A percentile compares a stretch with the other conserved stretches of the same genome.
Conservation (phyloP, 768 basidiomycete genomes). For the Russula dissimulans region DNA sequence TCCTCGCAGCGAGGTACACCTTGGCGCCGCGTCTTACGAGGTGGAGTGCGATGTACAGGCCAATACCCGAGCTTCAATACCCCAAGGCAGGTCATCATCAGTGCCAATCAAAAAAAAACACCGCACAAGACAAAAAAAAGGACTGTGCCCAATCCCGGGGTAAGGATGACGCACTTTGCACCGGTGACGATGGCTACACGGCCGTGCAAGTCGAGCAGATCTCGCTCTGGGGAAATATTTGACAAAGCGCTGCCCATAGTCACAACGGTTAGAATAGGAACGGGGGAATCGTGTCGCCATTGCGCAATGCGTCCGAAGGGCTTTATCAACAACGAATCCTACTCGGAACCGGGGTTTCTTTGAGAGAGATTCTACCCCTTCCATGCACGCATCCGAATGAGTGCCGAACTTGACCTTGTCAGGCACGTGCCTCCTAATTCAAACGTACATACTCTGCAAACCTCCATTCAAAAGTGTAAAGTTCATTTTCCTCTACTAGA, state of each 20-base stretch:
- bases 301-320: background rate
- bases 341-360: background rate
- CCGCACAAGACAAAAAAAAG: background rate
- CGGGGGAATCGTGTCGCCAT: background rate
- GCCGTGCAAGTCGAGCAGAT: conserved; percentile 38
- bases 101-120: background rate
- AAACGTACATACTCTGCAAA: no score
- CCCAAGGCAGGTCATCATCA: background rate
- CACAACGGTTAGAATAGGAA: background rate
- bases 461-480: no score
- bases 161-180: conserved; percentile 31
- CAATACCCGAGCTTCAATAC: conserved; percentile 10
- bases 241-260: conserved; percentile 11
- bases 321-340: background rate
- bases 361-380: background rate
- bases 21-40: conserved; percentile 37
- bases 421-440: background rate
- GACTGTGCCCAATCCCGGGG: background rate
- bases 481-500: no score
- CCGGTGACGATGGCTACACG: conserved; percentile 43
- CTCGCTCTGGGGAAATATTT: conserved; percentile 26
- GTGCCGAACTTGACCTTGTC: background rate
- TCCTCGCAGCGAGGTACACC: conserved; percentile 31
- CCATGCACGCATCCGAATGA: background rate
- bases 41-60: conserved; percentile 20